Conservation (phyloP, 768 basidiomycete genomes). For the Auriscalpium microsporum region DNA sequence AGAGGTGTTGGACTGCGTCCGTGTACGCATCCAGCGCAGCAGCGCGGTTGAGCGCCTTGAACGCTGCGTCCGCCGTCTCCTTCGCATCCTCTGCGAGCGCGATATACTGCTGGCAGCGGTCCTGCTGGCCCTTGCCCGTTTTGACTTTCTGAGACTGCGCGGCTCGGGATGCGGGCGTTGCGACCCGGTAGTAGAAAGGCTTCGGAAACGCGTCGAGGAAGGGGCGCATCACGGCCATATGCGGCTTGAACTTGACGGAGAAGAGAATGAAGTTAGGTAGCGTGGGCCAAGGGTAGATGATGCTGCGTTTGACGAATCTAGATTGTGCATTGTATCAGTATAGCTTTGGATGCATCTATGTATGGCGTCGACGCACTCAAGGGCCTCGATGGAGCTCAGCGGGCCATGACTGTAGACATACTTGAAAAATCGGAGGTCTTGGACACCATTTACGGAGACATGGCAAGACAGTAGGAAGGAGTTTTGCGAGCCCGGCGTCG, state of each 20-base stretch:
- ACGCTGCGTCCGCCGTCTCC: not conserved
- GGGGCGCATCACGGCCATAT: conserved; percentile 21
- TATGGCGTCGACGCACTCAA: too few species aligned
- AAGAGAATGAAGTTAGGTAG: conserved; percentile 25
- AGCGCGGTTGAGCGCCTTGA: not conserved
- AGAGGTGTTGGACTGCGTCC: not conserved
- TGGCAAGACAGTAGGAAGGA: too few species aligned
- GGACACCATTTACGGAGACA: too few species aligned
- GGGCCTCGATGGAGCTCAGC: too few species aligned
- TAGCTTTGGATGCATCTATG: too few species aligned
- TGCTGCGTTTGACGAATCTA: too few species aligned
- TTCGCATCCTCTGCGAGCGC: not conserved
- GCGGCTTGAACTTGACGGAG: conserved; percentile 23
- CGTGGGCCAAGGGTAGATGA: not conserved
- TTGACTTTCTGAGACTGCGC: not conserved
- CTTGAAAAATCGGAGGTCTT: too few species aligned
- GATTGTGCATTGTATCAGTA: too few species aligned
- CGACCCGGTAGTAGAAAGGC: conserved; percentile 29
- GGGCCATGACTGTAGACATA: too few species aligned
- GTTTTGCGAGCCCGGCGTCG: too few species aligned
- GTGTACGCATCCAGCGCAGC: not conserved
- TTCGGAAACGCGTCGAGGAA: conserved; percentile 31
- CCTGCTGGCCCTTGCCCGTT: not conserved
- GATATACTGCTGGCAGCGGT: not conserved
- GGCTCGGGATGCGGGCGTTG: conserved; percentile 18